Evolutionary conservation across 78 protist species (phyloP), one percentile per base, ranked within the genome.

Genomic region (Emiliania huxleyi): DNA sequence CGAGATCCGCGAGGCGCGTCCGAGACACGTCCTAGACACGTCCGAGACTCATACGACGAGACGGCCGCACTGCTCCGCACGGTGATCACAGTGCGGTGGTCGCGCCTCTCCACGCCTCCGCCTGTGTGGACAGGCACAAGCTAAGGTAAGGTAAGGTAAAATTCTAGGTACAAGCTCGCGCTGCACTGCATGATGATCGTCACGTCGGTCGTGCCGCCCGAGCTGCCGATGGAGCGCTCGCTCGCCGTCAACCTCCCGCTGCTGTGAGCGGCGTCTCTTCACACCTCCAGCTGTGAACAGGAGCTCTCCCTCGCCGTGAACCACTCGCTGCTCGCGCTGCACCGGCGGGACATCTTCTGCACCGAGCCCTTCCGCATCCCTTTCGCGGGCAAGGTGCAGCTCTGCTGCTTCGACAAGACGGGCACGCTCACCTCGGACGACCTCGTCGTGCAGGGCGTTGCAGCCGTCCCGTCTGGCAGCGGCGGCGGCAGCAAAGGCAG

Each of bases 361-460:
- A 99, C 99, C 33, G 99, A 99, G 96, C 99, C 99, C 11, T 99
- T 99, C 95, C 96, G 99, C 43, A 98, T 99, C 46, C 99, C 99
- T 12, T 83, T 96, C 2, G 99, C 99, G 19, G 99, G 99, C 52
- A 62, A 62, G 71, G 91, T 98, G 29, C 96, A 94, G 81, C 56
- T 96, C 29, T 98, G 99, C 95, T 99, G 99, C 97, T 99, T 99
- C 46, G 99, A 99, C 94, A 99, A 99, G 98, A 99, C 99, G 0
- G 99, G 99, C 75, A 98, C 99, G 1, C 91, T 98, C 29, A 98
- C 99, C 33, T 92, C 98, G 6, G 99, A 98, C 44, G 95, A 95
- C 29, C 91, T 99, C 26, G 40, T 79, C 49, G 92, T 98, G 5
- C 91, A 90, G 19, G 99, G 99, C 15, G 93, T 98, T 40, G 62